These are phyloP conservation scores for Pholiota microspora DNA, from an alignment of 768 basidiomycete genomes.

Conservation along the genomic window DNA sequence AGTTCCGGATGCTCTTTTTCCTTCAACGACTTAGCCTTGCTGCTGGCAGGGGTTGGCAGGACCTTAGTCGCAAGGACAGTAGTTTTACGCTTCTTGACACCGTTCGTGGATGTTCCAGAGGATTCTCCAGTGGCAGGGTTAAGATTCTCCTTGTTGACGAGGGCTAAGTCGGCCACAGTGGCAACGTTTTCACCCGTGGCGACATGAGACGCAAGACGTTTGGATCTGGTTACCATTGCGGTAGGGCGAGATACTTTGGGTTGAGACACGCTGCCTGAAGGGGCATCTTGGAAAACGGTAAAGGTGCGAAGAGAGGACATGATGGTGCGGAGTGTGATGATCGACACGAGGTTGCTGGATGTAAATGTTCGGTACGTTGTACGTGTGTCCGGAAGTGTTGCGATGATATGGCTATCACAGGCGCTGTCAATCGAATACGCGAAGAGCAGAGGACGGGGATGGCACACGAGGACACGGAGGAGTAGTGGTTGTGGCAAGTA, in stretches of 20 bases:
- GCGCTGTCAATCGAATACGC: slow-evolving; percentile 7
- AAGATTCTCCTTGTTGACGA: slow-evolving; percentile 75
- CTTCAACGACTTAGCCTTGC: slow-evolving; percentile 35
- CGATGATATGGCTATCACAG: slow-evolving; percentile 8
- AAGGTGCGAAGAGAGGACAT: slow-evolving; percentile 63
- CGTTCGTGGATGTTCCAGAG: slow-evolving; percentile 34
- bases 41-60: slow-evolving; percentile 34
- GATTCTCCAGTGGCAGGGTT: slow-evolving; percentile 73
- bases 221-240: slow-evolving; percentile 31
- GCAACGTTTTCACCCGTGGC: slow-evolving; percentile 2
- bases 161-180: slow-evolving; percentile 26
- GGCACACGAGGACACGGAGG: not conserved
- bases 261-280: slow-evolving; percentile 33
- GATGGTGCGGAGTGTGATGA: slow-evolving; percentile 17
- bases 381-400: slow-evolving; percentile 4
- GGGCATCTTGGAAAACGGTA: slow-evolving; percentile 62
- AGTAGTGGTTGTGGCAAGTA: not conserved
- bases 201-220: slow-evolving; percentile 17
- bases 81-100: slow-evolving; percentile 66
- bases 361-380: not conserved
- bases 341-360: slow-evolving; percentile 23
- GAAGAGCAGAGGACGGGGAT: not conserved
- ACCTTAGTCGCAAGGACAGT: slow-evolving; percentile 55
- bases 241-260: slow-evolving; percentile 26
- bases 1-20: slow-evolving; percentile 30